A percentile compares a stretch with the other conserved stretches of the same genome.
These are phyloP conservation scores for Periconia sp. DNA, from an alignment of 2,329 filamentous ascomycete species.

Conservation along the genomic window DNA sequence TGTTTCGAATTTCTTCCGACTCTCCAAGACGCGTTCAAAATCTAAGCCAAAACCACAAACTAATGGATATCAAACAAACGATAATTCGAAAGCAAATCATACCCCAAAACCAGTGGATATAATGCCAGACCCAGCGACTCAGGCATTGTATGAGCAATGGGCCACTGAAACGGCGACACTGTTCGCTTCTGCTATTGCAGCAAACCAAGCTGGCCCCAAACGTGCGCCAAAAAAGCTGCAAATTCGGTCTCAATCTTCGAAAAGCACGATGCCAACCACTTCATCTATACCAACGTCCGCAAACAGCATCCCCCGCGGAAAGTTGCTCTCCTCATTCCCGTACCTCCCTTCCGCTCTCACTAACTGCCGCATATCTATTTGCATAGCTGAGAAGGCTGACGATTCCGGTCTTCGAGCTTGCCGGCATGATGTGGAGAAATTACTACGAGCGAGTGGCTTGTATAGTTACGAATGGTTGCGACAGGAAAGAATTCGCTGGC, in stretches of 20 bases:
- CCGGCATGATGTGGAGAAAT: slow-evolving; percentile 40
- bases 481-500: slow-evolving; percentile 43
- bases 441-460: slow-evolving; percentile 37
- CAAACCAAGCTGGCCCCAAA: slow-evolving; percentile 21
- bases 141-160: slow-evolving; percentile 40
- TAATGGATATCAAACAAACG: slow-evolving; percentile 8
- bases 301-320: slow-evolving; percentile 32
- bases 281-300: slow-evolving; percentile 26
- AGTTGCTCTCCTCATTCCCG: slow-evolving; percentile 34
- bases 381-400: slow-evolving; percentile 29
- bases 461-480: slow-evolving; percentile 45
- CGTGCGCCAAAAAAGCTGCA: slow-evolving; percentile 28
- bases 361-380: slow-evolving; percentile 28
- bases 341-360: slow-evolving; percentile 32
- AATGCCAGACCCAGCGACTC: slow-evolving; percentile 23
- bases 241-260: slow-evolving; percentile 38
- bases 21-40: slow-evolving; percentile 21
- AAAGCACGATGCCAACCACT: slow-evolving; percentile 22
- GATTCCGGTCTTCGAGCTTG: slow-evolving; percentile 35
- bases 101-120: slow-evolving; percentile 5
- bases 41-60: slow-evolving; percentile 12
- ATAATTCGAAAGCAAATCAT: slow-evolving; percentile 4
- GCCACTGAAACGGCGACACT: slow-evolving; percentile 28
- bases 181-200: slow-evolving; percentile 35
- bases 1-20: slow-evolving; percentile 37